A percentile compares a stretch with the other conserved stretches of the same genome.
phyloP scores from a whole-genome alignment of 148 eudicot genomes.

The Gaultheria prostrata region DNA sequence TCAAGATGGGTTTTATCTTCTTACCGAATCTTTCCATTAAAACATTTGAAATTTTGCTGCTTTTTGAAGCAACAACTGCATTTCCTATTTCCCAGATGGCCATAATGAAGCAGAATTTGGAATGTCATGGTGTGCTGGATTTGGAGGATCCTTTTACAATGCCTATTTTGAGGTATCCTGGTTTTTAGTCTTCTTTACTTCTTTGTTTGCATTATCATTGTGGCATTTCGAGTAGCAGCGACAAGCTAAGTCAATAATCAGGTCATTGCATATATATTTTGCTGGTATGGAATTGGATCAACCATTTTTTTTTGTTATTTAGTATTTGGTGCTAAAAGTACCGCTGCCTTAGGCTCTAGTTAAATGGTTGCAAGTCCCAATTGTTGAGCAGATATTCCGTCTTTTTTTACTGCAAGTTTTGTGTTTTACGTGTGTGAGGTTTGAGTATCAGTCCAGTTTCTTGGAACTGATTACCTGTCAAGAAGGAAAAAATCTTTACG shows the following conservation, averaged over 20 bases:
- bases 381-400: neutral
- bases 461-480: neutral
- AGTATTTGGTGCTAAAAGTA: neutral
- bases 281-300: neutral
- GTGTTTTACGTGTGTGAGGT: neutral
- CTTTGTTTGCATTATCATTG: neutral
- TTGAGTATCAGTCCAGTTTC: neutral
- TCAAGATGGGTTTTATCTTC: constrained; percentile 4
- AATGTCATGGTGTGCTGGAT: constrained; percentile 99
- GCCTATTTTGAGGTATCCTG: constrained; percentile 87
- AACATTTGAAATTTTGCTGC: neutral
- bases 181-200: constrained; percentile 4
- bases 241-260: neutral
- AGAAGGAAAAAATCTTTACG: neutral
- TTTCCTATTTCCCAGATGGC: constrained; percentile 55
- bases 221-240: neutral
- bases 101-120: constrained; percentile 99
- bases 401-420: neutral
- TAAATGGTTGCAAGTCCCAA: neutral
- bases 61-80: neutral
- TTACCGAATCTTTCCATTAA: neutral
- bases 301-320: neutral
- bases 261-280: neutral
- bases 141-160: constrained; percentile 80
- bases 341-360: neutral